Percentiles rank a stretch among this genome's conserved stretches.
These are phyloP conservation scores for Metschnikowia cubensis DNA, from an alignment of 805 yeast species.

Conservation along the genomic window DNA sequence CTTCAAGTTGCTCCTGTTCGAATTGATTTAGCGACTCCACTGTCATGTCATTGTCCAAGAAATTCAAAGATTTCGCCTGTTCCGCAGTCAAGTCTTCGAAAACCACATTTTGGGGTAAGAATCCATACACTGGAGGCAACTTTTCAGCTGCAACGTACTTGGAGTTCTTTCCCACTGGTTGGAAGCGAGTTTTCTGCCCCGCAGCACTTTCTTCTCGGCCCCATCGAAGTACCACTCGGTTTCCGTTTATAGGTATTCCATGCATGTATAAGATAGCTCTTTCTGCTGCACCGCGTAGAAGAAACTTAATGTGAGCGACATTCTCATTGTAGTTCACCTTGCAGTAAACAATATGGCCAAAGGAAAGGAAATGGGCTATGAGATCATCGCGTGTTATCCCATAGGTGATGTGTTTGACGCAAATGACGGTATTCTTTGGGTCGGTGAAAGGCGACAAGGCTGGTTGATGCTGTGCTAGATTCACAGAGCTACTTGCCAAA, in stretches of 20 bases:
- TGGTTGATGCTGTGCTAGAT: conserved; percentile 46
- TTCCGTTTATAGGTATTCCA: conserved; percentile 28
- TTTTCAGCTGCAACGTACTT: conserved; percentile 14
- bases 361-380: conserved; percentile 54
- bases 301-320: conserved; percentile 26
- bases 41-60: conserved; percentile 17
- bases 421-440: conserved; percentile 74
- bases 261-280: conserved; percentile 32
- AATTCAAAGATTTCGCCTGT: conserved; percentile 10
- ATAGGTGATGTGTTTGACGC: conserved; percentile 61
- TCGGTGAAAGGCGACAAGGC: conserved; percentile 66
- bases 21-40: conserved; percentile 18
- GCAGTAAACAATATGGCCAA: conserved; percentile 47
- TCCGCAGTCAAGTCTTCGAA: conserved; percentile 18
- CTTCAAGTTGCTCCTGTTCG: conserved; percentile 3
- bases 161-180: conserved; percentile 9
- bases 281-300: conserved; percentile 34
- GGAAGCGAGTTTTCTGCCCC: conserved; percentile 6
- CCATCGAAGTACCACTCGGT: conserved; percentile 30
- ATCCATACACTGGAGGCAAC: conserved; percentile 21
- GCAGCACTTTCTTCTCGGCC: conserved; percentile 20
- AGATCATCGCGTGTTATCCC: conserved; percentile 60
- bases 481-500: conserved; percentile 14
- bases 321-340: conserved; percentile 18
- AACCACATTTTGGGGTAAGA: conserved; percentile 15